Evolutionary conservation across 2,329 filamentous ascomycete genomes (phyloP).

Genomic region (Diaporthe longicolla): DNA sequence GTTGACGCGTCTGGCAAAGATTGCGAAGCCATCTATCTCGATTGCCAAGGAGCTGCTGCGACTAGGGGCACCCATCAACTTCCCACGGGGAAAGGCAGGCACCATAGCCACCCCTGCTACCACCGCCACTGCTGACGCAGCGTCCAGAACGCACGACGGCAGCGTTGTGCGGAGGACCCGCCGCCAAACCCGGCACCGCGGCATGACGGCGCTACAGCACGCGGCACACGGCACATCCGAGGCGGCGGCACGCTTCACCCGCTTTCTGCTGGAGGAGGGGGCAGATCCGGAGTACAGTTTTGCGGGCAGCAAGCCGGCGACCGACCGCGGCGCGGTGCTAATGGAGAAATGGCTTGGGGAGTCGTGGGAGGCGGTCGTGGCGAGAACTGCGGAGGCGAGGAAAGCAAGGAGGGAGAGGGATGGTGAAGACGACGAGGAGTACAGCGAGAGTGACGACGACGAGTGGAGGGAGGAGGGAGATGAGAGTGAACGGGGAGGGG

Average conservation of each 20-base stretch:
- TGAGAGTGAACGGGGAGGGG: background rate
- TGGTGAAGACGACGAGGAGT: no score
- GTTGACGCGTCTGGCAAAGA: background rate
- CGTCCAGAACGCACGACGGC: no score
- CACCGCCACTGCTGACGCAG: no score
- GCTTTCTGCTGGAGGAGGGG: conserved; percentile 22
- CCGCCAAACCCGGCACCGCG: background rate
- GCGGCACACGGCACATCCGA: conserved; percentile 7
- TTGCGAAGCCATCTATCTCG: conserved; percentile 1
- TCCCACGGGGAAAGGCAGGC: background rate
- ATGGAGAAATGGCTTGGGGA: conserved; percentile 22
- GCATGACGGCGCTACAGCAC: conserved; percentile 27
- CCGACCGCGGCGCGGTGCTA: background rate
- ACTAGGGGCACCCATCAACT: conserved; percentile 31
- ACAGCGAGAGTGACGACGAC: no score
- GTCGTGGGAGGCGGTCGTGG: conserved; percentile 24
- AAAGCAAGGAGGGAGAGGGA: background rate
- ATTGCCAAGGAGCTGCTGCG: conserved; percentile 28
- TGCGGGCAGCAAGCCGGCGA: background rate
- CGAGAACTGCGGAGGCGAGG: conserved; percentile 6
- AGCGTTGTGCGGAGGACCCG: no score
- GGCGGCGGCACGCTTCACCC: conserved; percentile 18
- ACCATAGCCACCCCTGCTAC: no score
- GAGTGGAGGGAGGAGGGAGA: conserved; percentile 6
- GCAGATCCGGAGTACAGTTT: conserved; percentile 11